Base-by-base conservation (phyloP, 345 rosid species). In the Lepidium aucheri region DNA sequence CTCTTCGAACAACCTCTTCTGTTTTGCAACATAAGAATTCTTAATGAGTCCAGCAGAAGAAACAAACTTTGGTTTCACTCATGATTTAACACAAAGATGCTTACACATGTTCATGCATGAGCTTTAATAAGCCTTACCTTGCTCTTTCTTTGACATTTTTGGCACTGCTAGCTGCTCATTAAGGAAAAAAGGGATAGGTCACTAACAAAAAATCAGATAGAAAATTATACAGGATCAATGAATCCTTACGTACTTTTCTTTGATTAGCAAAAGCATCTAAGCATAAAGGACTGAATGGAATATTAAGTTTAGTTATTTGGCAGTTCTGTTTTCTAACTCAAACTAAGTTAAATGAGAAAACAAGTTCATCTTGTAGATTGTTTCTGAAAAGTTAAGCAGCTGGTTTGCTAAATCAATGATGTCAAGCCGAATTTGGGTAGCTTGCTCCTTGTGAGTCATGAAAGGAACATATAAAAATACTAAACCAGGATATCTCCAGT, bases 1-100 rank as follows among this genome's bases (percentile, higher is more conserved):
- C 73, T 82, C 92, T 78, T 40, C 87, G 81, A 41, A 54, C 66
- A 49, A 78, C 86, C 78, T 86, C 97, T 67, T 85, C 95, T 89
- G 76, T 74, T 60, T 22, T 47, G 61, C 14, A 65, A 56, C 8
- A 53, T 41, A 51, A 74, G 30, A 63, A 52, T 16, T 3, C 59
- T 44, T 53, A 60, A 9, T 24, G 26, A 35, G 22, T 53, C 41
- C 42, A 60, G 22, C 38, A 43, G 22, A 10, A 38, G 28, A 15
- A 41, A 30, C n/a, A 24, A 30, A 43, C 3, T 14, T 13, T n/a
- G 28, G 9, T 10, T 5, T 34, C 16, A 24, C 41, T 26, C 32
- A 32, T 8, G 4, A 32, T 62, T 8, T 36, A 47, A n/a, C 49
- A 51, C 10, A 44, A 9, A 42, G 38, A 32, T 55, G 26, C 10